A percentile compares a stretch with the other conserved stretches of the same genome.
These are phyloP conservation scores for Aureobasidium sp. DNA, from an alignment of 2,329 filamentous ascomycete species.

Conservation along the genomic window DNA sequence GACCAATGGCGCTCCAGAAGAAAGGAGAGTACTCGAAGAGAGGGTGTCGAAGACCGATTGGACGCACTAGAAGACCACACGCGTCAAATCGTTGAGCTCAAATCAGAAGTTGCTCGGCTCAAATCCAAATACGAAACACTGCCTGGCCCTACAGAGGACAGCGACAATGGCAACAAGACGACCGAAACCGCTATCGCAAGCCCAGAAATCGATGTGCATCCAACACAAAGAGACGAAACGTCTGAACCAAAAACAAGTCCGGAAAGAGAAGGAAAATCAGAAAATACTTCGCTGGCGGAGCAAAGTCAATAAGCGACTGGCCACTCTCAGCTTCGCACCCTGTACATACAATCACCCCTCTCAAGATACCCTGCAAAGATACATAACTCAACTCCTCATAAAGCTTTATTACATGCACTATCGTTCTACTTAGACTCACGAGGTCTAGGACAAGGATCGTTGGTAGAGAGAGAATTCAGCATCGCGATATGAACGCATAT, in stretches of 20 bases:
- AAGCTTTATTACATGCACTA: not conserved
- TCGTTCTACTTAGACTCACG: not conserved
- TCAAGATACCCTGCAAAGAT: slow-evolving; percentile 4
- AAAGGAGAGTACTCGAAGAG: slow-evolving; percentile 51
- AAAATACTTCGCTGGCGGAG: not conserved
- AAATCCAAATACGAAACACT: slow-evolving; percentile 6
- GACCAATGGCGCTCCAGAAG: slow-evolving; percentile 53
- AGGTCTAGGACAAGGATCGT: not conserved
- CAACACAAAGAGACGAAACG: not conserved
- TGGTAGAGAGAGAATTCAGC: not conserved
- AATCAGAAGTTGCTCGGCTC: slow-evolving; percentile 3
- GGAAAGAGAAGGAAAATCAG: not conserved
- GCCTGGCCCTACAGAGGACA: not conserved
- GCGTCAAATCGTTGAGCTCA: not conserved
- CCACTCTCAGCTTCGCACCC: not conserved
- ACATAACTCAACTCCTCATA: not conserved
- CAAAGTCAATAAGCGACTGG: not conserved
- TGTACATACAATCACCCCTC: slow-evolving; percentile 4
- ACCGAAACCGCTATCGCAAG: not conserved
- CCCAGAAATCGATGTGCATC: not conserved
- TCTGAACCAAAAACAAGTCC: not conserved
- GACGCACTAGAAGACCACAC: slow-evolving; percentile 41
- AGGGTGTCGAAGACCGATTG: slow-evolving; percentile 52
- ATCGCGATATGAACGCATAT: not conserved
- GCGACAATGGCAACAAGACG: too few species aligned